Evolutionary conservation across 352 stramenopile genomes (phyloP), one percentile per base, ranked within the genome.

Genomic region (Globisporangium barbulae): DNA sequence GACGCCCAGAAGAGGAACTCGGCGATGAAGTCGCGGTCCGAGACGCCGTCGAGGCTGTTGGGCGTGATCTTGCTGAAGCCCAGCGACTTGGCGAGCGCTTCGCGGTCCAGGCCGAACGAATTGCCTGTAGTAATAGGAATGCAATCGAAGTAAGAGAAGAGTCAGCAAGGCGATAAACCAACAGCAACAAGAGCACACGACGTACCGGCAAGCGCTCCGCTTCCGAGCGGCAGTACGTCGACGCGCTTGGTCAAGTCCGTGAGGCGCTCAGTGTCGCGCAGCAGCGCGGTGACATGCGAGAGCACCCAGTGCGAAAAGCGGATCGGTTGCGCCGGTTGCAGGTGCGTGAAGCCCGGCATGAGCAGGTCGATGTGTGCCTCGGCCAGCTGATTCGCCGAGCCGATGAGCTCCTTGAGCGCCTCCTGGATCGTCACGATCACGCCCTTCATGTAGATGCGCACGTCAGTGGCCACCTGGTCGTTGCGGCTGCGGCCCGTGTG

Each of bases 1-100:
- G 93, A 96, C 62, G 96, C 93, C 96, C 97, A 99, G 76, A 98
- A 98, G 58, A 99, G 74, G 72, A 99, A 99, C 79, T 99, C 97
- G 45, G 96, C 96, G 55, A 99, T 91, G 86, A 99, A 99, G 79
- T 99, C 97, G 59, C 97, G 93, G 83, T 99, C 97, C 68, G 94
- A 99, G 22, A 99, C 97, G 19, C 96, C 93, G 74, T 99, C 97
- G 39, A 99, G 79, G 50, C 91, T 98, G 83, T 99, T 99, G 42
- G 86, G 82, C 31, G 95, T 98, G 49, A 97, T 77, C 41, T 97
- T 85, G 63, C 61, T 69, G 56, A 99, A 99, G 59, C 93, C 96
- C 21, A 99, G 82, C 64, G 98, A 90, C 58, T 91, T 73, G 6
- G 91, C 91, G 31, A 99, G 83, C 50, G 93, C 90, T 54, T 98